Conservation (phyloP, 2,329 filamentous ascomycete species). For the Leptosphaerulina australis region DNA sequence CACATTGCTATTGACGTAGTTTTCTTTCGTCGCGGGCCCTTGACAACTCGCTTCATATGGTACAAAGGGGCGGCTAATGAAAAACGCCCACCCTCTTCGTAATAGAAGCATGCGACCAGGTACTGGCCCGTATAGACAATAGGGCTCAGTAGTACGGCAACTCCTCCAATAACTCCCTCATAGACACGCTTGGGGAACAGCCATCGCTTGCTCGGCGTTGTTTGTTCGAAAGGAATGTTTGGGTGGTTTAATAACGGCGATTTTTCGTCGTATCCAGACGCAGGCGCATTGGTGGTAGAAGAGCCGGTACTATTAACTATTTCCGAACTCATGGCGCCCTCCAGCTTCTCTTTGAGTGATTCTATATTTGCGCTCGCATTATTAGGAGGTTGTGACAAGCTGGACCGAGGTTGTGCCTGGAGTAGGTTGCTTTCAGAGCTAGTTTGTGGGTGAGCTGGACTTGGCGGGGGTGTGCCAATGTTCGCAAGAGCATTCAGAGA, state of each 20-base stretch:
- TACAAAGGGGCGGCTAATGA: constrained; percentile 76
- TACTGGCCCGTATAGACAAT: constrained; percentile 82
- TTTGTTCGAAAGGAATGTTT: constrained; percentile 41
- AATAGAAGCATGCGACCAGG: constrained; percentile 82
- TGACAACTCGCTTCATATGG: constrained; percentile 62
- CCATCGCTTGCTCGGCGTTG: constrained; percentile 50
- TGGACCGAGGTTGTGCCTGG: constrained; percentile 35
- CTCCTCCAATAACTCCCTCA: constrained; percentile 72
- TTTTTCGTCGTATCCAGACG: constrained; percentile 64
- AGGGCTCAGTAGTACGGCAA: constrained; percentile 79
- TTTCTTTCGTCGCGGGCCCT: constrained; percentile 46
- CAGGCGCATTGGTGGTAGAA: constrained; percentile 36
- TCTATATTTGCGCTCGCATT: constrained; percentile 44
- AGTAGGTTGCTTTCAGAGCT: constrained; percentile 58
- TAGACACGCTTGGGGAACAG: constrained; percentile 72
- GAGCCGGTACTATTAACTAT: constrained; percentile 23
- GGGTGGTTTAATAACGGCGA: constrained; percentile 65
- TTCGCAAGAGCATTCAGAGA: constrained; percentile 92
- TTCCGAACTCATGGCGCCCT: constrained; percentile 40
- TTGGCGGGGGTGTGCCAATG: constrained; percentile 63
- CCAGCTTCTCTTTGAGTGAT: constrained; percentile 33
- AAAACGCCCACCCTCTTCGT: constrained; percentile 78
- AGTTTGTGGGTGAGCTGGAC: constrained; percentile 59
- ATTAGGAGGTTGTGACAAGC: constrained; percentile 32
- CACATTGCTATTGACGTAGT: constrained; percentile 38